These are phyloP conservation scores for Lasiosphaeria hispida DNA, from an alignment of 495 filamentous ascomycete genomes.

Conservation along the genomic window DNA sequence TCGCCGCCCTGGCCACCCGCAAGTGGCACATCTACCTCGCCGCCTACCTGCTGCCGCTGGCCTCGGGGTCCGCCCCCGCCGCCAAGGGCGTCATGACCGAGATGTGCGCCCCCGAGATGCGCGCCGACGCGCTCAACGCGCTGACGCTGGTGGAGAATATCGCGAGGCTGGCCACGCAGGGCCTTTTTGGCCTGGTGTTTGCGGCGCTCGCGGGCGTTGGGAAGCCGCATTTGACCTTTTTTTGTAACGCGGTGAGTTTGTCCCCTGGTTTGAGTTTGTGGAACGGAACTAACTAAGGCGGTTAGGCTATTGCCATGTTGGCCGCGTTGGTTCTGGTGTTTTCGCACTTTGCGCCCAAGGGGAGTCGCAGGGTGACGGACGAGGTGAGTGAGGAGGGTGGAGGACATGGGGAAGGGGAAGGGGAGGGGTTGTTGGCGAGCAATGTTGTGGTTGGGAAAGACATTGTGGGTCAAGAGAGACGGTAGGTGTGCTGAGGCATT, in stretches of 20 bases:
- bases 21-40: conserved; percentile 57
- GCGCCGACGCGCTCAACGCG: conserved; percentile 54
- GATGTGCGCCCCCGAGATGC: conserved; percentile 45
- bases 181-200: conserved; percentile 55
- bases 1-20: conserved; percentile 47
- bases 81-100: conserved; percentile 59
- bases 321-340: conserved; percentile 4
- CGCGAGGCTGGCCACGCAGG: conserved; percentile 49
- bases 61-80: conserved; percentile 53
- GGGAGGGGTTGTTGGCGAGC: no score
- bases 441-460: no score
- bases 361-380: not conserved
- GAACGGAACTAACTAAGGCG: not conserved
- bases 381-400: not conserved
- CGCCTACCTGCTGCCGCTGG: conserved; percentile 51
- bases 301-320: conserved; percentile 20
- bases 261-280: not conserved
- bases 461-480: no score
- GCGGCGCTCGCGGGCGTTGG: conserved; percentile 48
- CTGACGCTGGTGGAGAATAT: conserved; percentile 57
- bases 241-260: conserved; percentile 49
- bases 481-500: no score
- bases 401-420: no score
- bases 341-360: conserved; percentile 1
- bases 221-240: conserved; percentile 50